Evolutionary conservation across 2,329 filamentous ascomycete species (phyloP).

Genomic region (Arthrobotrys sinensis): DNA sequence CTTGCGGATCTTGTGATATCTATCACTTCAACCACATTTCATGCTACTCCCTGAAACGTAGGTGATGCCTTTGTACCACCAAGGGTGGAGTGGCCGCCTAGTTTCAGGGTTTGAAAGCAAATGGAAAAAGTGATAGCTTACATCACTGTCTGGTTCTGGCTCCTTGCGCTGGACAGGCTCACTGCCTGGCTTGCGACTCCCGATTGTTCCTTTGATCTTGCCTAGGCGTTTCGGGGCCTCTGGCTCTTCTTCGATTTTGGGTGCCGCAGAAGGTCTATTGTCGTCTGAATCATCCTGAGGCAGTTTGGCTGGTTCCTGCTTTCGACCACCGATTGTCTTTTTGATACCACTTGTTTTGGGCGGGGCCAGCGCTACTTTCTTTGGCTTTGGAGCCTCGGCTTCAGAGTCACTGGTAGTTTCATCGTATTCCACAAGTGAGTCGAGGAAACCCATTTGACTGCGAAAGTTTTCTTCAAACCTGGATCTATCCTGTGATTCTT

Average conservation of each 20-base stretch:
- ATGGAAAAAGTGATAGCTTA: constrained; percentile 46
- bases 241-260: constrained; percentile 21
- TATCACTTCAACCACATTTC: constrained; percentile 29
- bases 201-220: constrained; percentile 60
- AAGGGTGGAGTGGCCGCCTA: constrained; percentile 5
- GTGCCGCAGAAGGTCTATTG: background rate
- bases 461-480: constrained; percentile 43
- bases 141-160: constrained; percentile 55
- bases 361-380: constrained; percentile 4
- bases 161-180: constrained; percentile 52
- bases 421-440: constrained; percentile 38
- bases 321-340: constrained; percentile 49
- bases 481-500: constrained; percentile 5
- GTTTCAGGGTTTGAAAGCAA: constrained; percentile 19
- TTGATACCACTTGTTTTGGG: constrained; percentile 47
- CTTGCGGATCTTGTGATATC: constrained; percentile 31
- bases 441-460: constrained; percentile 31
- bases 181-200: constrained; percentile 35
- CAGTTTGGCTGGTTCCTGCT: constrained; percentile 18
- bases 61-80: background rate
- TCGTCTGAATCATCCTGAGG: constrained; percentile 10
- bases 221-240: constrained; percentile 44
- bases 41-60: background rate
- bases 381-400: constrained; percentile 13
- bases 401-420: constrained; percentile 48